Conservation (phyloP, 1,284 basidiomycete species). For the Moesziomyces sp. region DNA sequence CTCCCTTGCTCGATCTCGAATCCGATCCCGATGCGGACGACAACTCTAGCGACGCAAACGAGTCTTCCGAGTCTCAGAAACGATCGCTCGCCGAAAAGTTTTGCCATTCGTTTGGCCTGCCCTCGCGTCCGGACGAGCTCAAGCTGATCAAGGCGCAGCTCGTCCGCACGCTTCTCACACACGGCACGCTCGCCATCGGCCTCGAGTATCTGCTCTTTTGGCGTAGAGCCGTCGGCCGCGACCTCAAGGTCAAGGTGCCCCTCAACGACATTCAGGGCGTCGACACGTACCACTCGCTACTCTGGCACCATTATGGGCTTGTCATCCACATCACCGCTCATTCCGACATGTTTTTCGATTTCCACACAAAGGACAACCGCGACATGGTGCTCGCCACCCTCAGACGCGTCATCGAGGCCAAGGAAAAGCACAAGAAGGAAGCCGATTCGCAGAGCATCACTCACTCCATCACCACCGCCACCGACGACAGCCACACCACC, state of each 20-base stretch:
- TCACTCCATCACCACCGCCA: not conserved
- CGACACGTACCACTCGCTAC: constrained; percentile 46
- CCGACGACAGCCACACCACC: constrained; percentile 12
- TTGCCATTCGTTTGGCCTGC: constrained; percentile 46
- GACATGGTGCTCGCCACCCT: constrained; percentile 34
- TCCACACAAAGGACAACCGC: constrained; percentile 43
- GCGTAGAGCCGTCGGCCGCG: constrained; percentile 44
- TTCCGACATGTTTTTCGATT: constrained; percentile 56
- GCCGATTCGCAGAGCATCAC: constrained; percentile 5
- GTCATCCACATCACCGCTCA: constrained; percentile 55
- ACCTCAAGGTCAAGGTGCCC: constrained; percentile 56
- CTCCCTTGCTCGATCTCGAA: constrained; percentile 36
- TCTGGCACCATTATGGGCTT: constrained; percentile 57
- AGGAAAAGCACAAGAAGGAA: constrained; percentile 9
- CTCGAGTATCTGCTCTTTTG: constrained; percentile 59
- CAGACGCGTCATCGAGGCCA: constrained; percentile 24
- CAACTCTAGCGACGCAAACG: constrained; percentile 2
- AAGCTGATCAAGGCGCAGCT: constrained; percentile 51
- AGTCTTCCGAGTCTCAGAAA: constrained; percentile 14
- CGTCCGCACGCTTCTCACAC: constrained; percentile 53
- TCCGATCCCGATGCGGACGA: constrained; percentile 17
- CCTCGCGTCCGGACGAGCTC: constrained; percentile 31
- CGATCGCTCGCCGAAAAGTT: constrained; percentile 29
- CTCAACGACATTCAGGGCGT: constrained; percentile 54
- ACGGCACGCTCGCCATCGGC: constrained; percentile 57